Percentiles rank a stretch among this genome's conserved stretches.
These are phyloP conservation scores for Candida wancherniae DNA, from an alignment of 805 yeast species.

Conservation along the genomic window DNA sequence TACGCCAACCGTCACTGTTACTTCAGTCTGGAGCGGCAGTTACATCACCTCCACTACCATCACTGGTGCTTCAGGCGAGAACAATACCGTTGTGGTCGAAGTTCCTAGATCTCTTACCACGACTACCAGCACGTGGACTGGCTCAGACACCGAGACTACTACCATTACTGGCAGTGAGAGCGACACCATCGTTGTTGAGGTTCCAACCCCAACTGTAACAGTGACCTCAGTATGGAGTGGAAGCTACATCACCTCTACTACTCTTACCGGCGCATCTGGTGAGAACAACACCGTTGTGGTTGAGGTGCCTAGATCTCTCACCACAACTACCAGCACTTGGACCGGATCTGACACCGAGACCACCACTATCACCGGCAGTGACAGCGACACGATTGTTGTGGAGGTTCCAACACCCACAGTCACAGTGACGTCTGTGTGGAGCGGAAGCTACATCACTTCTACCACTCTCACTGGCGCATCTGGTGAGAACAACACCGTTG, in stretches of 20 bases:
- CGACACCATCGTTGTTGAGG: slow-evolving; percentile 15
- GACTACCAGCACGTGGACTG: slow-evolving; percentile 12
- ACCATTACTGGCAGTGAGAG: slow-evolving; percentile 14
- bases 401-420: slow-evolving; percentile 12
- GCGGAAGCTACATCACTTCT: slow-evolving; percentile 2
- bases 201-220: slow-evolving; percentile 9
- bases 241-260: slow-evolving; percentile 7
- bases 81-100: slow-evolving; percentile 10
- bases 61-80: slow-evolving; percentile 4
- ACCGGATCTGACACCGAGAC: not conserved
- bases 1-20: slow-evolving; percentile 9
- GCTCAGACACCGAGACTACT: slow-evolving; percentile 1
- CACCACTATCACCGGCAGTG: not conserved
- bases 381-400: slow-evolving; percentile 3
- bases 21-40: slow-evolving; percentile 7
- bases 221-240: slow-evolving; percentile 6
- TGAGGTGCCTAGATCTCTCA: slow-evolving; percentile 7
- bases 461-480: slow-evolving; percentile 7
- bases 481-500: slow-evolving; percentile 11
- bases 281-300: slow-evolving; percentile 10
- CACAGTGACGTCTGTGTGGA: slow-evolving; percentile 9
- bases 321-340: slow-evolving; percentile 11
- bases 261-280: slow-evolving; percentile 1
- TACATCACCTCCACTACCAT: slow-evolving; percentile 6
- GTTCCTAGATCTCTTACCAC: slow-evolving; percentile 8